phyloP scores from a whole-genome alignment of 768 basidiomycete species.

The Hygrocybe coccinea region DNA sequence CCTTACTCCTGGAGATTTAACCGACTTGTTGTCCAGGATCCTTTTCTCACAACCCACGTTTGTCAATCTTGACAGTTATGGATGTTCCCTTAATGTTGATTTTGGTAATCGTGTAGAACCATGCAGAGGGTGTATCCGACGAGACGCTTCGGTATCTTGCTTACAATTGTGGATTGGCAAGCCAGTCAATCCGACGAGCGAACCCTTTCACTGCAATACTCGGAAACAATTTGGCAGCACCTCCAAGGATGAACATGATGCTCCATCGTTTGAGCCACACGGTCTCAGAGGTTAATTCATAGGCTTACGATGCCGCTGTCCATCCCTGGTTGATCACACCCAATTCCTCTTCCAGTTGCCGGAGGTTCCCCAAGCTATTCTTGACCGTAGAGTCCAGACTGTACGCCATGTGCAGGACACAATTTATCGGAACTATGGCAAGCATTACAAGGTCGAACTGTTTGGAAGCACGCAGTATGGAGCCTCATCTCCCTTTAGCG shows the following conservation, averaged over 20 bases:
- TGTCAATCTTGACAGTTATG: neutral
- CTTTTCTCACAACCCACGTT: conserved; percentile 15
- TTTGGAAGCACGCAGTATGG: conserved; percentile 22
- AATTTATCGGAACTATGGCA: conserved; percentile 11
- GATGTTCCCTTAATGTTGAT: neutral
- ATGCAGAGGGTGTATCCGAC: conserved; percentile 10
- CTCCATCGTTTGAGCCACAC: no score
- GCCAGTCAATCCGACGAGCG: neutral
- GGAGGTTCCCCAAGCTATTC: neutral
- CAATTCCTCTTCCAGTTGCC: neutral
- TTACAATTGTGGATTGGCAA: neutral
- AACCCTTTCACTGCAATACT: neutral
- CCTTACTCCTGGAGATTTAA: conserved; percentile 12
- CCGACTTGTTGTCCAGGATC: conserved; percentile 22
- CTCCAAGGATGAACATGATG: neutral
- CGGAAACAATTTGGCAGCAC: neutral
- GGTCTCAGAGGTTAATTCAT: neutral
- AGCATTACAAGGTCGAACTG: conserved; percentile 11
- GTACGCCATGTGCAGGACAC: conserved; percentile 7
- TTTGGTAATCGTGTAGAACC: conserved; percentile 10
- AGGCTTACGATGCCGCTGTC: neutral
- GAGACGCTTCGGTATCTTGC: neutral
- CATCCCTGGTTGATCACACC: neutral
- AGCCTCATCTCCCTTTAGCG: conserved; percentile 14
- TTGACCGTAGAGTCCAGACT: neutral